Conservation (phyloP, 164 flowering plant genomes). For the Warburgia ugandensis region DNA sequence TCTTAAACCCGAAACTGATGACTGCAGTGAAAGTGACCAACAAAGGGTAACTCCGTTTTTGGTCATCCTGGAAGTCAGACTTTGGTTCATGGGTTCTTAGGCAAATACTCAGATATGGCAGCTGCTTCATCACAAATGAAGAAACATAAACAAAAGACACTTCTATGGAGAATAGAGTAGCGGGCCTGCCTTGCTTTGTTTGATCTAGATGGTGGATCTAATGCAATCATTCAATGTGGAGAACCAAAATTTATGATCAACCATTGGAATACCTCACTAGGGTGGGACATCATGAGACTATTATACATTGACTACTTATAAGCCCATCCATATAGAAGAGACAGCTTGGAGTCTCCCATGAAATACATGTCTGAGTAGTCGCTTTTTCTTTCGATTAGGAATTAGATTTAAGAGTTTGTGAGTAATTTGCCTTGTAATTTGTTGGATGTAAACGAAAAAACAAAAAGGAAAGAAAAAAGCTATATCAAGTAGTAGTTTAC, state of each 20-base stretch:
- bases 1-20: neutral
- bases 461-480: too few species aligned
- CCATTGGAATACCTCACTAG: too few species aligned
- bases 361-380: too few species aligned
- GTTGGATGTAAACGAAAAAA: too few species aligned
- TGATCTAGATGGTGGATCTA: neutral
- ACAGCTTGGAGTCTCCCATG: too few species aligned
- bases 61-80: neutral
- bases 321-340: too few species aligned
- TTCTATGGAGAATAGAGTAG: neutral
- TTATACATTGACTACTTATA: neutral
- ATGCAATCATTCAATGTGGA: neutral
- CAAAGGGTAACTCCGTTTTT: neutral
- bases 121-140: neutral
- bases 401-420: too few species aligned
- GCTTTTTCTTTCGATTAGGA: too few species aligned
- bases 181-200: too few species aligned
- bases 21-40: conserved; percentile 6
- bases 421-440: too few species aligned
- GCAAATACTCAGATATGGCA: neutral
- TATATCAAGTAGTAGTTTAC: too few species aligned
- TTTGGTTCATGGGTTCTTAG: neutral
- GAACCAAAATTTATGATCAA: neutral
- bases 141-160: neutral
- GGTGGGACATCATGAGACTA: too few species aligned